Evolutionary conservation across 1,284 basidiomycete genomes (phyloP), one percentile per base, ranked within the genome.

Genomic region (Exobasidium cylindrosporum): DNA sequence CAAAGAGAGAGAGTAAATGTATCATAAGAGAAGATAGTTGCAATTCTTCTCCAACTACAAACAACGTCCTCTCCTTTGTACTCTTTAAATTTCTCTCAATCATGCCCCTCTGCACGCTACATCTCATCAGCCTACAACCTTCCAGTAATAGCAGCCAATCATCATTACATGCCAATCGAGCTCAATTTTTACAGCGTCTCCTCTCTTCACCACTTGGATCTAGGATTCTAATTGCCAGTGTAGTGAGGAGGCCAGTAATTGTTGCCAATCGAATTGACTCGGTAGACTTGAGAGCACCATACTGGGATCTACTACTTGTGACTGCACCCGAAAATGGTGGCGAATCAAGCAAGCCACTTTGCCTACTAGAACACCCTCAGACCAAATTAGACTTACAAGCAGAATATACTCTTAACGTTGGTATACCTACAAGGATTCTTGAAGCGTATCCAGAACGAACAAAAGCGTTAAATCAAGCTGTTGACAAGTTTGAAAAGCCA

Each of bases 31-130:
- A 40, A 40, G 35, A 17, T 40, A 40, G 10, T 40, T 7, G 10
- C 35, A 40, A 10, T 40, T 40, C 17, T 40, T 40, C 35, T 40
- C 17, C 35, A 17, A 7, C 35, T n/a, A n/a, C n/a, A 23, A 61
- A 46, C 49, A 28, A 11, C 26, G 29, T 55, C 53, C n/a, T 55
- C 47, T 24, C 47, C 52, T 31, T 54, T 54, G 10, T 10, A n/a
- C n/a, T n/a, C n/a, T n/a, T n/a, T n/a, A n/a, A n/a, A n/a, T n/a
- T n/a, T n/a, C n/a, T 23, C 35, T 17, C 7, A 23, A 45, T 26
- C 30, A 57, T 57, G 55, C 55, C 55, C 10, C 55, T 57, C 21
- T 57, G 55, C 26, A 45, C 55, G 3, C 31, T 57, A n/a, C 55
- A 57, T 28, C 35, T 57, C 13, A 3, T 57, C 35, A 1, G 10